Evolutionary conservation across 1,284 basidiomycete species (phyloP).

Genomic region (Moesziomyces globuligerus): DNA sequence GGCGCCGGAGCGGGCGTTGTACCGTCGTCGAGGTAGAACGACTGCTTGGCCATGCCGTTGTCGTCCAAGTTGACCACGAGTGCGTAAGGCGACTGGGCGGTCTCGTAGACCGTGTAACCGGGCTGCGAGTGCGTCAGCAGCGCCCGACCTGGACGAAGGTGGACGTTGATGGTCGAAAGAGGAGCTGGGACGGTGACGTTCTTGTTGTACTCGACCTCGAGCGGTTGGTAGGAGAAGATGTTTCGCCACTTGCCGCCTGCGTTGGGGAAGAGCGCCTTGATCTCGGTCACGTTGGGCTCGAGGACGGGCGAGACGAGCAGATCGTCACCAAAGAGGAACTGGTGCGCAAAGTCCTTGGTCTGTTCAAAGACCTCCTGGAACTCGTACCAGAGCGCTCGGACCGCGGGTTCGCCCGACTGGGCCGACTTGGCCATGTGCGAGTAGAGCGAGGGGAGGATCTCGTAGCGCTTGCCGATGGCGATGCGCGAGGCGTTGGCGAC

Average conservation of each 20-base stretch:
- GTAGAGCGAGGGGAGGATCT: constrained; percentile 47
- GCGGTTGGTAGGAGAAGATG: constrained; percentile 76
- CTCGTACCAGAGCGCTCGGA: constrained; percentile 52
- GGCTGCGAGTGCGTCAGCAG: constrained; percentile 45
- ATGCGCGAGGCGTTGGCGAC: constrained; percentile 50
- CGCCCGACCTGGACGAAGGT: constrained; percentile 37
- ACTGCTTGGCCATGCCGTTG: constrained; percentile 72
- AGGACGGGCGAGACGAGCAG: constrained; percentile 47
- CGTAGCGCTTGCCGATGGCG: constrained; percentile 46
- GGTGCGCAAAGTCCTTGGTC: constrained; percentile 41
- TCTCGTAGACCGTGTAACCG: constrained; percentile 47
- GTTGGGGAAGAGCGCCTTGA: constrained; percentile 63
- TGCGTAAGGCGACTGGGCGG: constrained; percentile 25
- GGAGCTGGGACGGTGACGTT: constrained; percentile 70
- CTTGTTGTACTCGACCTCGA: constrained; percentile 69
- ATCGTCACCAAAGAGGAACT: constrained; percentile 49
- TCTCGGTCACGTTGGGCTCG: constrained; percentile 45
- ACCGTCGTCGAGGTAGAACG: constrained; percentile 76
- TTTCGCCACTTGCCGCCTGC: constrained; percentile 73
- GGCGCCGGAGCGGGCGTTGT: constrained; percentile 29
- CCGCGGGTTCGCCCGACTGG: constrained; percentile 35
- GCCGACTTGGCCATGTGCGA: constrained; percentile 31
- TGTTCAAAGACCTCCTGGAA: constrained; percentile 44
- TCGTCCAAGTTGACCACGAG: constrained; percentile 69
- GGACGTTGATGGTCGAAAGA: constrained; percentile 61